phyloP scores from a whole-genome alignment of 306 rosid species.

The Malus orientalis region DNA sequence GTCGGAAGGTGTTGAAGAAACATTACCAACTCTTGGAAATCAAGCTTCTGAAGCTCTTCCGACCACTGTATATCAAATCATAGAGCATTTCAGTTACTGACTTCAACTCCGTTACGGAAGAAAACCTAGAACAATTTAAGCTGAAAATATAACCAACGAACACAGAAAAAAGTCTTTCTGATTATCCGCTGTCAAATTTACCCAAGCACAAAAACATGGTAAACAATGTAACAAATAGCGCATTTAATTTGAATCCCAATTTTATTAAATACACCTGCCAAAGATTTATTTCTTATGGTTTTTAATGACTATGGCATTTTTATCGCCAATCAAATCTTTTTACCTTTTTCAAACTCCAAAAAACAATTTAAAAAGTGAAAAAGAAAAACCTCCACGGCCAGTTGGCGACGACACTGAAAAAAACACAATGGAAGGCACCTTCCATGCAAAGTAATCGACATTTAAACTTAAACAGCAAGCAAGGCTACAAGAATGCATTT shows the following conservation, averaged over 20 bases:
- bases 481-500: not conserved
- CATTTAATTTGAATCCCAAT: not conserved
- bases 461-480: not conserved
- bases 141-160: not conserved
- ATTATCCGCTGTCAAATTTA: not conserved
- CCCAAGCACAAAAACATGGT: not conserved
- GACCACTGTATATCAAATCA: slow-evolving; percentile 69
- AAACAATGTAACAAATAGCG: not conserved
- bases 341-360: not conserved
- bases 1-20: slow-evolving; percentile 98
- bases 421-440: not conserved
- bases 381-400: not conserved
- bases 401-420: not conserved
- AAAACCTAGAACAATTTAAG: not conserved
- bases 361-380: too few species aligned
- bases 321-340: not conserved
- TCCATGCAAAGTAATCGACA: not conserved
- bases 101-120: not conserved
- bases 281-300: not conserved
- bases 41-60: slow-evolving; percentile 75
- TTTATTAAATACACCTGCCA: not conserved
- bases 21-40: slow-evolving; percentile 95
- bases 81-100: not conserved
- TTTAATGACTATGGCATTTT: not conserved
- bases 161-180: not conserved